These are phyloP conservation scores for Aphanomyces stellatus DNA, from an alignment of 352 stramenopile species.

Conservation along the genomic window DNA sequence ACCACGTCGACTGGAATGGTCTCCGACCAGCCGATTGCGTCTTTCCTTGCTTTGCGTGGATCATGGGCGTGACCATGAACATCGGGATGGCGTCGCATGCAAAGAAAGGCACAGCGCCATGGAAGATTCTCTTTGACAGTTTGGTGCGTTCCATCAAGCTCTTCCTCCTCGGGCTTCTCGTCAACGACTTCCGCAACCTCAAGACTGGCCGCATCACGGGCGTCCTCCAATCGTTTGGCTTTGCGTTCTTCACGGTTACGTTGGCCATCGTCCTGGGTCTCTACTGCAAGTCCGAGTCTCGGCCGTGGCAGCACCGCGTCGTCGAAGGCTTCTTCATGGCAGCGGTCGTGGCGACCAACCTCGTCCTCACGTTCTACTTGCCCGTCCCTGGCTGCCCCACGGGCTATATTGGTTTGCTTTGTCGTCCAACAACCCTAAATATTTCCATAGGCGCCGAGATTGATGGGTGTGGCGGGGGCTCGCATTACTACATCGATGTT, in stretches of 20 bases:
- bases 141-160: constrained; percentile 35
- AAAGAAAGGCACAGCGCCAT: neutral
- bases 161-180: constrained; percentile 51
- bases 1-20: constrained; percentile 70
- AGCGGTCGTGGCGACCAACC: constrained; percentile 27
- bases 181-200: constrained; percentile 58
- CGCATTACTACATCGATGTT: constrained; percentile 60
- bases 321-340: constrained; percentile 3
- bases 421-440: neutral
- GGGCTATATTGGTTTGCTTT: constrained; percentile 65
- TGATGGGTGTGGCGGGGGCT: constrained; percentile 70
- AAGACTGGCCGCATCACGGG: constrained; percentile 49
- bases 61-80: constrained; percentile 44
- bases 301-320: neutral
- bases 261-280: neutral
- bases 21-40: constrained; percentile 61
- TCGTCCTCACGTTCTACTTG: constrained; percentile 42
- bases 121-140: constrained; percentile 13
- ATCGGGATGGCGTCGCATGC: constrained; percentile 1
- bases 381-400: constrained; percentile 56
- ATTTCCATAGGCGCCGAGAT: neutral
- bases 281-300: neutral
- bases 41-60: constrained; percentile 82
- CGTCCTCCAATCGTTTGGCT: constrained; percentile 16
- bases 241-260: constrained; percentile 13